phyloP scores from a whole-genome alignment of 2,329 filamentous ascomycete species.

The Fusarium redolens region DNA sequence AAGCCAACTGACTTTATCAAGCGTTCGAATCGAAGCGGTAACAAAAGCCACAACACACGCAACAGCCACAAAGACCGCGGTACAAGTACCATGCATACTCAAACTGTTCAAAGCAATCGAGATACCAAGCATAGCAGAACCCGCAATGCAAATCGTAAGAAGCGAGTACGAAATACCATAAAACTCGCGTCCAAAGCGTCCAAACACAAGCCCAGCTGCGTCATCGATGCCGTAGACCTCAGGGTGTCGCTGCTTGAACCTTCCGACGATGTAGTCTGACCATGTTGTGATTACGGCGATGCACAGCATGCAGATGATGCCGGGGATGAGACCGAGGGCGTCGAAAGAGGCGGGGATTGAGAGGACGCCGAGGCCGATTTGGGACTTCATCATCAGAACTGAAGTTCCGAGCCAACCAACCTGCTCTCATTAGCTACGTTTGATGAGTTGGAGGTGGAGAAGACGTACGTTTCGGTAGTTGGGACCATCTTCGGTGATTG shows the following conservation, averaged over 20 bases:
- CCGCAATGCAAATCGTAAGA: constrained; percentile 45
- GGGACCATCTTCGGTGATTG: constrained; percentile 45
- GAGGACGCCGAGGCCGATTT: constrained; percentile 59
- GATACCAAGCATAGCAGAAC: constrained; percentile 44
- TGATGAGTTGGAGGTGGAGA: no score
- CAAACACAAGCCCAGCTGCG: constrained; percentile 61
- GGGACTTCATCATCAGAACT: constrained; percentile 61
- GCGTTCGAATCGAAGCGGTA: constrained; percentile 48
- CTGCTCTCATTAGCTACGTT: constrained; percentile 39
- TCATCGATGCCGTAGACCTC: constrained; percentile 67
- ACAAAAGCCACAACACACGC: constrained; percentile 45
- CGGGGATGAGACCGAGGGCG: constrained; percentile 60
- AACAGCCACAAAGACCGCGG: constrained; percentile 54
- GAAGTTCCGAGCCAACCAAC: constrained; percentile 59
- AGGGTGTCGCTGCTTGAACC: constrained; percentile 63
- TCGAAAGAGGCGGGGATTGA: constrained; percentile 61
- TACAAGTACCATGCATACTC: constrained; percentile 53
- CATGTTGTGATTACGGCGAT: constrained; percentile 60
- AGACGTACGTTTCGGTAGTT: constrained; percentile 48
- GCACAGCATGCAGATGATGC: constrained; percentile 55
- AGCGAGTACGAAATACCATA: constrained; percentile 53
- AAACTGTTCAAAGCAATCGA: constrained; percentile 55
- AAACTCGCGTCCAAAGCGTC: constrained; percentile 56
- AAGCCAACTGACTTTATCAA: constrained; percentile 49
- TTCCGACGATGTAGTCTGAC: constrained; percentile 60